Conservation (phyloP, 2,329 filamentous ascomycete species). For the Penicillium sp. region DNA sequence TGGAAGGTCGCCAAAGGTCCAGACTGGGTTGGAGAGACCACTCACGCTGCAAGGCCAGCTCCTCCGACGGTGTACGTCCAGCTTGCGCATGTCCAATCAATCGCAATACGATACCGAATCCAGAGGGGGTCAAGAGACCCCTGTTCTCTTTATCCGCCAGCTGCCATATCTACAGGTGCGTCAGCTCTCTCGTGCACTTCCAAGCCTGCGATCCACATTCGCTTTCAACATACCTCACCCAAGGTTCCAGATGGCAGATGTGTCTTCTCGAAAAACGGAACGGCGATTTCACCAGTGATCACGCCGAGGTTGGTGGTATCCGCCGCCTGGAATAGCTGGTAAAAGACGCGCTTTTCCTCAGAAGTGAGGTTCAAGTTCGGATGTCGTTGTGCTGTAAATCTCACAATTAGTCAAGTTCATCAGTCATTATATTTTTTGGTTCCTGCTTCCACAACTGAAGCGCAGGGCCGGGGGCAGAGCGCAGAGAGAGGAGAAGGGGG, state of each 20-base stretch:
- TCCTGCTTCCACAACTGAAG: conserved; percentile 15
- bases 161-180: conserved; percentile 82
- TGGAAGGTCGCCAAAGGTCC: background rate
- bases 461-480: conserved; percentile 9
- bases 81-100: conserved; percentile 96
- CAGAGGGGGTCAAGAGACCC: conserved; percentile 86
- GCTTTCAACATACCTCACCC: conserved; percentile 71
- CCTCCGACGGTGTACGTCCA: conserved; percentile 76
- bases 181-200: conserved; percentile 6
- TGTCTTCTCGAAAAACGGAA: conserved; percentile 98
- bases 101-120: conserved; percentile 89
- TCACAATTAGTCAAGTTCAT: conserved; percentile 28
- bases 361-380: conserved; percentile 82
- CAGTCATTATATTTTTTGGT: background rate
- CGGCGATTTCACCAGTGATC: conserved; percentile 92
- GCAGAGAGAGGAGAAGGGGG: conserved; percentile 10
- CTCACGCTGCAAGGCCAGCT: conserved; percentile 78
- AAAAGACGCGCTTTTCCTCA: conserved; percentile 93
- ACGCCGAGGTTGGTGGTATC: conserved; percentile 91
- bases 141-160: conserved; percentile 97
- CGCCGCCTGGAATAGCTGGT: conserved; percentile 88
- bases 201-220: background rate
- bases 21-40: conserved; percentile 10
- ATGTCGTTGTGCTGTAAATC: conserved; percentile 39
- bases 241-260: conserved; percentile 82